These are phyloP conservation scores for Agaricus blazei DNA, from an alignment of 768 basidiomycete species.

Conservation along the genomic window DNA sequence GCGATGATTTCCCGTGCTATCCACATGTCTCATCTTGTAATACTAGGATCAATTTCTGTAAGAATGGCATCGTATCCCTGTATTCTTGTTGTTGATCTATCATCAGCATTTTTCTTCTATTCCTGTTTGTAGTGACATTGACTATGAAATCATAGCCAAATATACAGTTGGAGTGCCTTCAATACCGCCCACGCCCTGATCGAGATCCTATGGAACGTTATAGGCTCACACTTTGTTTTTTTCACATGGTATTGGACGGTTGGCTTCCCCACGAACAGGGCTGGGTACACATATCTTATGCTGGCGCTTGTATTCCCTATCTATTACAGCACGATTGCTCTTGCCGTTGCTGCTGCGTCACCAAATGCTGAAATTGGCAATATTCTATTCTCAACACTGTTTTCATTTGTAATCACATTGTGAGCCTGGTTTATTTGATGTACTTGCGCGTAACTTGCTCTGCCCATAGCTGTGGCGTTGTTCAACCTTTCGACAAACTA, in stretches of 20 bases:
- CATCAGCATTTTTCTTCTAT: no score
- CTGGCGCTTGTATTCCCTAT: slow-evolving; percentile 49
- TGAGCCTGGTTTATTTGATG: slow-evolving; percentile 24
- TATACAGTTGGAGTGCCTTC: slow-evolving; percentile 62
- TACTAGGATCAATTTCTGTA: slow-evolving; percentile 52
- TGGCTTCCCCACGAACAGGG: slow-evolving; percentile 48
- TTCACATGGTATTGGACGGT: slow-evolving; percentile 71
- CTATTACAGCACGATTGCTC: slow-evolving; percentile 57
- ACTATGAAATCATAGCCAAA: slow-evolving; percentile 60
- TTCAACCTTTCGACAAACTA: slow-evolving; percentile 58
- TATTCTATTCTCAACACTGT: slow-evolving; percentile 50
- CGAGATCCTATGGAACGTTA: slow-evolving; percentile 58
- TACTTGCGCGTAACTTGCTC: background rate
- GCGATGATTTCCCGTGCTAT: background rate
- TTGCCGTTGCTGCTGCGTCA: slow-evolving; percentile 54
- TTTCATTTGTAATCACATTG: slow-evolving; percentile 61
- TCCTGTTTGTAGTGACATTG: slow-evolving; percentile 42
- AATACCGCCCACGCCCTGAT: slow-evolving; percentile 49
- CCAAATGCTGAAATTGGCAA: slow-evolving; percentile 57
- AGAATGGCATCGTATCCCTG: slow-evolving; percentile 16
- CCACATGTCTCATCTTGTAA: background rate
- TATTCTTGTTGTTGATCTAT: no score
- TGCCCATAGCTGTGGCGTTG: slow-evolving; percentile 47
- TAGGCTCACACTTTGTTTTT: slow-evolving; percentile 54
- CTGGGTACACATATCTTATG: slow-evolving; percentile 56